Conservation (phyloP, 2,329 filamentous ascomycete species). For the Fusarium mangiferae region DNA sequence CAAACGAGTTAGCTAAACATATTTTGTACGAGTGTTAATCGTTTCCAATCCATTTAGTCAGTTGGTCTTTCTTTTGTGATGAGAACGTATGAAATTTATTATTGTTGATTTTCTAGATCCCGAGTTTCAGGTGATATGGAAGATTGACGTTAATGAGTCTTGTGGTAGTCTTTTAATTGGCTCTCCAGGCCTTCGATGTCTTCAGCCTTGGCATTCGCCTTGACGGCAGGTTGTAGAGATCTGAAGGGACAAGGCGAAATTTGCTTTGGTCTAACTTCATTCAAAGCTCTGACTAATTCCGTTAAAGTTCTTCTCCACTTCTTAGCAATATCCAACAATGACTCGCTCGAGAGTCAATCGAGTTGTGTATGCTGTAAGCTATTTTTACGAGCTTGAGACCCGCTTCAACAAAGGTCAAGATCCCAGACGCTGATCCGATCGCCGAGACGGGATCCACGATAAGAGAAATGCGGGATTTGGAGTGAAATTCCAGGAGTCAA, state of each 20-base stretch:
- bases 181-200: not conserved
- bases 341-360: not conserved
- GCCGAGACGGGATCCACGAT: not conserved
- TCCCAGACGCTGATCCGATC: not conserved
- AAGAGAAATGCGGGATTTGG: not conserved
- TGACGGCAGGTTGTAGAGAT: not conserved
- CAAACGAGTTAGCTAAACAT: not conserved
- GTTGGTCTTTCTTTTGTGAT: not conserved
- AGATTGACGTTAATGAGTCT: not conserved
- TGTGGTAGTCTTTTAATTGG: fast-evolving
- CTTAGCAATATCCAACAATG: not conserved
- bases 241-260: not conserved
- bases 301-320: not conserved
- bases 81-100: not conserved
- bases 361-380: not conserved
- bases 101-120: not conserved
- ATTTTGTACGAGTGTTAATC: fast-evolving
- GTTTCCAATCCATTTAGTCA: not conserved
- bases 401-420: not conserved
- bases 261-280: fast-evolving
- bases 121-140: not conserved
- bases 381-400: not conserved
- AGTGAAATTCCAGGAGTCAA: fast-evolving
- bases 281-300: fast-evolving
- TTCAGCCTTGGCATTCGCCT: not conserved